Evolutionary conservation across 2,329 filamentous ascomycete species (phyloP), one percentile per base, ranked within the genome.

Genomic region (Aureobasidium sp.): DNA sequence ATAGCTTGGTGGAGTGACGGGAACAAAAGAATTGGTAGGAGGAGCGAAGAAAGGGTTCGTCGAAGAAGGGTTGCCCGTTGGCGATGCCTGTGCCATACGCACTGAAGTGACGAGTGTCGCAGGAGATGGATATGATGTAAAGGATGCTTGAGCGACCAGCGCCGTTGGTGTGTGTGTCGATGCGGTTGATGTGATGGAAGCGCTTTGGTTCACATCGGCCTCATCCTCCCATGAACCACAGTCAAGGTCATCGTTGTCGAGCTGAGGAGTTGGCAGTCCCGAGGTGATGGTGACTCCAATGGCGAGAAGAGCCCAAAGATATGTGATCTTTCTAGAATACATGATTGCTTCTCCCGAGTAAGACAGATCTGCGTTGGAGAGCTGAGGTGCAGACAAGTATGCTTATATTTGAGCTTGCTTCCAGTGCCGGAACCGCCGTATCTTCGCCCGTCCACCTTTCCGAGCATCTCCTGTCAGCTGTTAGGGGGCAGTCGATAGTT

Each of bases 331-430:
- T 45, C 45, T 59, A 22, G 56, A 47, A 49, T 34, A 20, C 56
- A 59, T 59, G 20, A 27, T 59, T 59, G 9, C 34, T 59, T 49
- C 15, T 49, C 1, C 31, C 3, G 31, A 5, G 31, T 49, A n/a
- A 47, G 53, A 57, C 53, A 36, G 41, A 42, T 57, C 41, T 44
- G 41, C 20, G 34, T n/a, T n/a, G 45, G 45, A 41, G 47, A 57
- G 53, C 27, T 47, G 31, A 45, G 44, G 42, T 27, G 55, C 55
- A 22, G 55, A 25, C 31, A 47, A 58, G 55, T 58, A 58, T 59
- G 56, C 56, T 59, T 59, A 41, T 59, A 59, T 56, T 59, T 49
- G 31, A 36, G 41, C 29, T 59, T 41, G 34, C 31, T 15, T 36
- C 22, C 15, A 37, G 15, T 31, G 29, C 5, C 5, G 20, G 14